phyloP scores from a whole-genome alignment of 257 asterid genomes.

The Cordia subcordata region DNA sequence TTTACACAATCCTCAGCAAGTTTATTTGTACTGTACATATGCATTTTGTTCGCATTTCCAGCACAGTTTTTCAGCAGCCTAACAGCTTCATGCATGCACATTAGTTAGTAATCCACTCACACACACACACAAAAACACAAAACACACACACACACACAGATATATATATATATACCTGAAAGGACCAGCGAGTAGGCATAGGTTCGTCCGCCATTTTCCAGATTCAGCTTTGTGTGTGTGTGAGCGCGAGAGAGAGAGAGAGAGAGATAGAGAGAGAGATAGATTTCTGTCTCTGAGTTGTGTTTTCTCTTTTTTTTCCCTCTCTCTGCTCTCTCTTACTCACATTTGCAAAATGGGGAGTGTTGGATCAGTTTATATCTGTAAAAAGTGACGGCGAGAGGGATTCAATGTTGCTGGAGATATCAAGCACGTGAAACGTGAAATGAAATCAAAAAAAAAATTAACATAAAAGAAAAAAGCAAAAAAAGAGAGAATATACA shows the following conservation, averaged over 20 bases:
- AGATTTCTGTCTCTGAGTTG: not conserved
- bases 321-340: conserved; percentile 12
- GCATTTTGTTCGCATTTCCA: not conserved
- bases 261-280: conserved; percentile 16
- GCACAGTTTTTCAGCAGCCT: too few relatives aligned
- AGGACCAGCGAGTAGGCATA: conserved; percentile 89
- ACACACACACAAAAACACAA: too few relatives aligned
- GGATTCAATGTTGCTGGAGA: too few relatives aligned
- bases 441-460: not conserved
- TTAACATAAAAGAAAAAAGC: too few relatives aligned
- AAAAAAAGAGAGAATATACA: too few relatives aligned
- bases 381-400: too few relatives aligned
- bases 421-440: not conserved
- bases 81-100: too few relatives aligned
- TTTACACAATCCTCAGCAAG: not conserved
- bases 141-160: conserved; percentile 1
- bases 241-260: conserved; percentile 7
- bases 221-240: conserved; percentile 1
- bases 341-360: too few relatives aligned
- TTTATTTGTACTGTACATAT: too few relatives aligned
- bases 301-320: too few relatives aligned
- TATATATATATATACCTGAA: conserved; percentile 49
- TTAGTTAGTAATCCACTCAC: not conserved
- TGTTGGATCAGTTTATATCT: too few relatives aligned
- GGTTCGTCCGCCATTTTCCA: conserved; percentile 75